Evolutionary conservation across 2,329 filamentous ascomycete species (phyloP).

Genomic region (Penicillium sp.): DNA sequence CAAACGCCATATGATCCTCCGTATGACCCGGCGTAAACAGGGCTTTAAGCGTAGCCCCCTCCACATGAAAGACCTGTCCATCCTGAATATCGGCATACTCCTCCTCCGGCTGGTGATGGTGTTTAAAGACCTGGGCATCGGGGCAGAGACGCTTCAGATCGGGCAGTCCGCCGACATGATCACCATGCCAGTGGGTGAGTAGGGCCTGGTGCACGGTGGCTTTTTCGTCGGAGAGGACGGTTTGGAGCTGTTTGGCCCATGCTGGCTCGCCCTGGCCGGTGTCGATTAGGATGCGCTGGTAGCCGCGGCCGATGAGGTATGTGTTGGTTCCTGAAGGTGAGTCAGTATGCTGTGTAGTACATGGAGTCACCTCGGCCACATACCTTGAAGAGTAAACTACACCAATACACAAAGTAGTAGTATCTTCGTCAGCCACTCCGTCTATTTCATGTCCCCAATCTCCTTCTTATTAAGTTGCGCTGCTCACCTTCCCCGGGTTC

Average conservation of each 20-base stretch:
- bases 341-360: background rate
- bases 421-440: slow-evolving; percentile 19
- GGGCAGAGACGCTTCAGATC: slow-evolving; percentile 72
- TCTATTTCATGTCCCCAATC: background rate
- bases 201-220: slow-evolving; percentile 72
- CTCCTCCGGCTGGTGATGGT: slow-evolving; percentile 55
- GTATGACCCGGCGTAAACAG: slow-evolving; percentile 77
- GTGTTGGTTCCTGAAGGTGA: slow-evolving; percentile 78
- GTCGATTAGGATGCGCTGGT: slow-evolving; percentile 79
- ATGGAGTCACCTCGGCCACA: slow-evolving; percentile 12
- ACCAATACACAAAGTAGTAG: background rate
- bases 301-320: slow-evolving; percentile 83
- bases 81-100: slow-evolving; percentile 62
- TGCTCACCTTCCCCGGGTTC: slow-evolving; percentile 80
- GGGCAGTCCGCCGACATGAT: slow-evolving; percentile 78
- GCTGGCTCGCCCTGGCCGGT: slow-evolving; percentile 80
- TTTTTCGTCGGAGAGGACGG: slow-evolving; percentile 69
- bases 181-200: slow-evolving; percentile 90
- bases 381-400: slow-evolving; percentile 66
- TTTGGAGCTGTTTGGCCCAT: slow-evolving; percentile 72
- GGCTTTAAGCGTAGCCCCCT: slow-evolving; percentile 67
- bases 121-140: slow-evolving; percentile 68
- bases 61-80: slow-evolving; percentile 59
- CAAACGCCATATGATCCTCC: slow-evolving; percentile 78
- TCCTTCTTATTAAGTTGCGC: background rate